Evolutionary conservation across 176 grass and related monocot species (phyloP), one percentile per base, ranked within the genome.

Genomic region (Luzula sylvatica): DNA sequence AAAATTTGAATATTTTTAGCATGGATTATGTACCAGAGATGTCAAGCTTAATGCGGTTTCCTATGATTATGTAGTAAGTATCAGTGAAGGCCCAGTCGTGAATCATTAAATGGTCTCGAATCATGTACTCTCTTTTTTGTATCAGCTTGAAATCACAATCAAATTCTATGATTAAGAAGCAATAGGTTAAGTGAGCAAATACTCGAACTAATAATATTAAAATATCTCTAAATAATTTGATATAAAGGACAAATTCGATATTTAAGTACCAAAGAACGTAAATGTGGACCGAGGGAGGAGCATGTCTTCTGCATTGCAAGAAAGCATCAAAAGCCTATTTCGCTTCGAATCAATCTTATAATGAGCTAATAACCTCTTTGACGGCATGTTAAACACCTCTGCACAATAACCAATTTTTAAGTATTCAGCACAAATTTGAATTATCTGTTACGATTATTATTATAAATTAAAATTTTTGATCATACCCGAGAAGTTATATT

Each of bases 21-120:
- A 2, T 46, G 11, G 21, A 29, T 40, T 41, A 53, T 35, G 12
- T 81, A 94, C 87, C 92, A 15, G 85, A 81, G 15, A 86, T 56
- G 65, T 90, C 72, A 42, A 98, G 68, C 70, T 74, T 98, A 74
- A 98, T 90, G n/a, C 85, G 53, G 27, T 98, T 98, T 46, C 85
- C 85, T 20, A 86, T 54, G 16, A 98, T 28, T 20, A 98, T 46
- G 50, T 98, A 98, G 68, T 86, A 79, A 38, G 1, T 74, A 45
- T 90, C 81, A 0, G 92, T 98, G 78, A 98, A 90, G 9, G 78
- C 23, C 92, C 92, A 98, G 46, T 98, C 92, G 56, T 98, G 92
- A 75, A 98, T 98, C 85, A 98, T 82, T 5, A 98, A 62, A 66
- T 98, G 92, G 3, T 82, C 85, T 25, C 77, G 74, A 66, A 98